Evolutionary conservation across 208 protist species (phyloP).

Genomic region (Kentomonas sorsogonicus): DNA sequence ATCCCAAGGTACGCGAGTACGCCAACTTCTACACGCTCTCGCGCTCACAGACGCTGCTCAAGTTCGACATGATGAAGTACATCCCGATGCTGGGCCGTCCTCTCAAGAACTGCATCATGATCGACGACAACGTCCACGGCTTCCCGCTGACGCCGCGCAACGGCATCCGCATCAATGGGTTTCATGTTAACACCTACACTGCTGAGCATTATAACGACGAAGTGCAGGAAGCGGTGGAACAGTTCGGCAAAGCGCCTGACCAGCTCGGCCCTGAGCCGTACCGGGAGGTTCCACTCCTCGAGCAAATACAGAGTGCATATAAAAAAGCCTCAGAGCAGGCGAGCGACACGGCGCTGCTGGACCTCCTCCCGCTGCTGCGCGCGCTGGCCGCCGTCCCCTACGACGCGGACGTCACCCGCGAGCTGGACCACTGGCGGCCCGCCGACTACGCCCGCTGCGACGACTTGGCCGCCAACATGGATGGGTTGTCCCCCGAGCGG

Average conservation of each 20-base stretch:
- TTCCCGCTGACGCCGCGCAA: conserved; percentile 82
- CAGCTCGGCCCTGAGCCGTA: no score
- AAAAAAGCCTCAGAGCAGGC: conserved; percentile 41
- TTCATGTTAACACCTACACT: conserved; percentile 59
- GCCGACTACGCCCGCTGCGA: conserved; percentile 72
- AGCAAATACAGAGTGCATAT: conserved; percentile 22
- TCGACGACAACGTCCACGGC: conserved; percentile 86
- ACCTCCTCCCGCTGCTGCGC: conserved; percentile 71
- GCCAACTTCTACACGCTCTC: conserved; percentile 84
- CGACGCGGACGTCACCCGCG: conserved; percentile 38
- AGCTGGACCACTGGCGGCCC: conserved; percentile 79
- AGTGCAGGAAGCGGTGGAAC: conserved; percentile 40
- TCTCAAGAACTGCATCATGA: conserved; percentile 53
- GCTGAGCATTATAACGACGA: conserved; percentile 33
- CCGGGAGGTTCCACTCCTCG: no score
- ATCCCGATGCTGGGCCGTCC: conserved; percentile 79
- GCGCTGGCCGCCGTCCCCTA: conserved; percentile 32
- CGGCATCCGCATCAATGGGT: conserved; percentile 60
- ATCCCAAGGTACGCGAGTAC: conserved; percentile 24
- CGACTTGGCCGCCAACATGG: conserved; percentile 57
- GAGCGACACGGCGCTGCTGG: conserved; percentile 45
- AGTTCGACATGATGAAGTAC: conserved; percentile 83
- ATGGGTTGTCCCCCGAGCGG: not conserved
- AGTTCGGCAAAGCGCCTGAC: no score
- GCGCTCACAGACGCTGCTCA: conserved; percentile 70